Percentiles rank a stretch among this genome's conserved stretches.
phyloP scores from a whole-genome alignment of 2,329 filamentous ascomycete genomes.

The Beauveria sp. region DNA sequence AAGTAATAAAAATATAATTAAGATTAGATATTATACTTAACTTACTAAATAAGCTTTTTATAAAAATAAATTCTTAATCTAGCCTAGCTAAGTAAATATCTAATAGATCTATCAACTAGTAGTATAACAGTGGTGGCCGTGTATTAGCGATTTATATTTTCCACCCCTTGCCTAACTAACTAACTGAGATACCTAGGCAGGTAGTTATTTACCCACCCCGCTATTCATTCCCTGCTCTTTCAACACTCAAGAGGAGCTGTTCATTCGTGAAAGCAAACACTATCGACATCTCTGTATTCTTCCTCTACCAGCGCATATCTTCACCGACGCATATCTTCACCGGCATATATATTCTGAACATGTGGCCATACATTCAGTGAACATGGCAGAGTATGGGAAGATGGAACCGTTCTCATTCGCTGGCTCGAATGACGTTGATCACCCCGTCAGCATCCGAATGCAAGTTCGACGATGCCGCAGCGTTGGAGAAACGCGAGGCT shows the following conservation, averaged over 20 bases:
- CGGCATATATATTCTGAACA: neutral
- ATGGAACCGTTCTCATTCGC: conserved; percentile 98
- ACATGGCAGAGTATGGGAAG: conserved; percentile 32
- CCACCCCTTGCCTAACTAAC: no score
- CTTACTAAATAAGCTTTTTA: no score
- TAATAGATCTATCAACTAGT: no score
- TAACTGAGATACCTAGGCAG: no score
- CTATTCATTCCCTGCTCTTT: neutral
- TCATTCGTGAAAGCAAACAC: neutral
- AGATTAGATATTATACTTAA: no score
- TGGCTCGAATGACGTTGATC: conserved; percentile 73
- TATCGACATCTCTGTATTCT: neutral
- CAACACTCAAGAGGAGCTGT: neutral
- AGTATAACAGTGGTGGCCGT: no score
- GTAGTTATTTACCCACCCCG: neutral
- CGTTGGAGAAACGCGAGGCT: neutral
- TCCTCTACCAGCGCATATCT: neutral
- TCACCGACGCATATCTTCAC: neutral
- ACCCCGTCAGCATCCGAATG: conserved; percentile 63
- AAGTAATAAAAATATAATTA: no score
- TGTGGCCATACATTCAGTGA: neutral
- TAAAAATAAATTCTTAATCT: no score
- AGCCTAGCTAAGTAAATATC: no score
- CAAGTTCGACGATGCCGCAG: conserved; percentile 24
- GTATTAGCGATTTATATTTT: no score